Conservation (phyloP, 2,329 filamentous ascomycete species). For the Aspergillus terreus region DNA sequence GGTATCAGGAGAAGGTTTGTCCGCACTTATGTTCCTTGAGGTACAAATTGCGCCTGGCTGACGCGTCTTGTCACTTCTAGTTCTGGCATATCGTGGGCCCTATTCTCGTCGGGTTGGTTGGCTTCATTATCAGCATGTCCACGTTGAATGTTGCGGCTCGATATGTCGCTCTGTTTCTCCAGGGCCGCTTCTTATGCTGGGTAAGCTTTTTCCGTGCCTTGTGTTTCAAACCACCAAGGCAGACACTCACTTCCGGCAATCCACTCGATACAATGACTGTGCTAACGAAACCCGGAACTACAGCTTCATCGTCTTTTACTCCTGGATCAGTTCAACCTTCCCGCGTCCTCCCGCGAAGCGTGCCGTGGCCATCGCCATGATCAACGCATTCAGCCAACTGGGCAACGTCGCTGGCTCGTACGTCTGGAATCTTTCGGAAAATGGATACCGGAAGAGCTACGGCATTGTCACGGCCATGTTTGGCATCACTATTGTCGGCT, state of each 20-base stretch:
- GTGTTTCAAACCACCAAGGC: too few species aligned
- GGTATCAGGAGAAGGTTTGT: constrained; percentile 45
- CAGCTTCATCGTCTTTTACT: constrained; percentile 27
- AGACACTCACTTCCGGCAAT: too few species aligned
- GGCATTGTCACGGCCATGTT: constrained; percentile 65
- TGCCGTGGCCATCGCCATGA: constrained; percentile 67
- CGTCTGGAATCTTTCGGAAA: constrained; percentile 57
- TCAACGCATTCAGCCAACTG: constrained; percentile 64
- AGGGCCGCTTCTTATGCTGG: constrained; percentile 56
- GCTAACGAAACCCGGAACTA: background rate
- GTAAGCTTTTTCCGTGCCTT: background rate
- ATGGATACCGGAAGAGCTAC: constrained; percentile 62
- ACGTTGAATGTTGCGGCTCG: constrained; percentile 55
- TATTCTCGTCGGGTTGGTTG: constrained; percentile 51
- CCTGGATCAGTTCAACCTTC: constrained; percentile 41
- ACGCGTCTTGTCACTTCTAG: constrained; percentile 21
- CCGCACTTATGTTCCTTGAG: background rate
- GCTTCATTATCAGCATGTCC: constrained; percentile 59
- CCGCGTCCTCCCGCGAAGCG: constrained; percentile 72
- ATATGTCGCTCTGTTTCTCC: constrained; percentile 59
- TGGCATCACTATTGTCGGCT: constrained; percentile 49
- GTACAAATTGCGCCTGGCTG: background rate
- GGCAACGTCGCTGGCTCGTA: constrained; percentile 61
- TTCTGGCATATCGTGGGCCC: constrained; percentile 58
- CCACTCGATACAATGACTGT: background rate